Conservation (phyloP, 2,329 filamentous ascomycete species). For the Beauveria australis region DNA sequence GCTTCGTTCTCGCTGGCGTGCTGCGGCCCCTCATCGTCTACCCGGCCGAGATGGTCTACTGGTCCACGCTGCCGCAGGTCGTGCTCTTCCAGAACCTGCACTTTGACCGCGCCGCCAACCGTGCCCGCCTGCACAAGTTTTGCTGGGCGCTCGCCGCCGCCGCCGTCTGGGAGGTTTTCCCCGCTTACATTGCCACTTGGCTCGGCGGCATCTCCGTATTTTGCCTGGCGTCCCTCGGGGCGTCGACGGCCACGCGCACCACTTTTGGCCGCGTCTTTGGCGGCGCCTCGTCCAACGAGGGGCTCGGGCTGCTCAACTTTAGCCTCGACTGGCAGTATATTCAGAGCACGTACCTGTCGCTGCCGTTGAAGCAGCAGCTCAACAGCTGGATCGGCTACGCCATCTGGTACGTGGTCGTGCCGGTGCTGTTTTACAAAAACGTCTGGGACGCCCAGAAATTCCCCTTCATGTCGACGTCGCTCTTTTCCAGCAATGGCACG, state of each 20-base stretch:
- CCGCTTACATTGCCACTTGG: conserved; percentile 36
- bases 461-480: conserved; percentile 24
- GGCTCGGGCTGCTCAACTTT: conserved; percentile 32
- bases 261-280: conserved; percentile 26
- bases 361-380: conserved; percentile 28
- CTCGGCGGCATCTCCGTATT: conserved; percentile 34
- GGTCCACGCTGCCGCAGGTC: conserved; percentile 23
- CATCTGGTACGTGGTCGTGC: conserved; percentile 26
- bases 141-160: conserved; percentile 22
- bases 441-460: conserved; percentile 26
- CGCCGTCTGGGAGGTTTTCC: conserved; percentile 38
- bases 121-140: conserved; percentile 22
- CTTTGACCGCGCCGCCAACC: conserved; percentile 21
- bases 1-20: conserved; percentile 22
- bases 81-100: conserved; percentile 27
- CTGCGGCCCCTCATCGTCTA: conserved; percentile 24
- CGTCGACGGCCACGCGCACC: conserved; percentile 15
- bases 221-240: conserved; percentile 36
- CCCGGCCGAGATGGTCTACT: conserved; percentile 26
- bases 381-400: conserved; percentile 30
- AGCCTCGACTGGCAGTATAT: conserved; percentile 39
- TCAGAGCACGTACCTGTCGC: conserved; percentile 24
- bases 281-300: conserved; percentile 29
- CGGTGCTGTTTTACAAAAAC: conserved; percentile 33
- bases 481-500: conserved; percentile 22